These are phyloP conservation scores for Udeniomyces megalosporus DNA, from an alignment of 768 basidiomycete genomes.

Conservation along the genomic window DNA sequence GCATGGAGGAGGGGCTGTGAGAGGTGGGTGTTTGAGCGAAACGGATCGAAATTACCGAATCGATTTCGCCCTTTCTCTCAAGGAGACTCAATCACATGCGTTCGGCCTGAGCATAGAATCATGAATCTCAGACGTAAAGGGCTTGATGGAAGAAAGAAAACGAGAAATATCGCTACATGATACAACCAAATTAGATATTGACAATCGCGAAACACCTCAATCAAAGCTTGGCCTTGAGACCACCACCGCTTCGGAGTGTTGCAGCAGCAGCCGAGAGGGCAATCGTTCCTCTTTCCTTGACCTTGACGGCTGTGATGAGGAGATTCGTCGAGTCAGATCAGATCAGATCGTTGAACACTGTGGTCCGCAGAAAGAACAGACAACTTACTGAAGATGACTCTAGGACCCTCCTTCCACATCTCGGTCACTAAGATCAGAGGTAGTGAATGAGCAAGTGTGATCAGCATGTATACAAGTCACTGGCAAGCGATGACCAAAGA, in stretches of 20 bases:
- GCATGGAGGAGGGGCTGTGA: too few relatives aligned
- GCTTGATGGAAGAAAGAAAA: not conserved
- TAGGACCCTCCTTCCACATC: conserved; percentile 94
- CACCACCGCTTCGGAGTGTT: conserved; percentile 40
- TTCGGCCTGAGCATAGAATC: too few relatives aligned
- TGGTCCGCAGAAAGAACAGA: conserved; percentile 11
- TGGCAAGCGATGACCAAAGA: too few relatives aligned
- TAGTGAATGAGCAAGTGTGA: too few relatives aligned
- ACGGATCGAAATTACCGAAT: too few relatives aligned
- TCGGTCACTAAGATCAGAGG: conserved; percentile 44
- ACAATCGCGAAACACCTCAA: too few relatives aligned
- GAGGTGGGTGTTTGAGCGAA: too few relatives aligned
- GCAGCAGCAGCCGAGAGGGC: conserved; percentile 69
- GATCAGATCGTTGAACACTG: not conserved
- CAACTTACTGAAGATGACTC: conserved; percentile 82
- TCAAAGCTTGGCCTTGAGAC: conserved; percentile 35
- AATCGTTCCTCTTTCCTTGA: conserved; percentile 60
- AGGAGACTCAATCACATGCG: too few relatives aligned
- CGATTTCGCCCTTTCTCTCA: too few relatives aligned
- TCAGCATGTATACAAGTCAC: too few relatives aligned
- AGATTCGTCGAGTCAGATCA: conserved; percentile 2
- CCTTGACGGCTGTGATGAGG: conserved; percentile 49
- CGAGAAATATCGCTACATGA: not conserved
- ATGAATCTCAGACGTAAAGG: too few relatives aligned
- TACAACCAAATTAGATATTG: too few relatives aligned